phyloP scores from a whole-genome alignment of 2,329 filamentous ascomycete species.

The Lasiodiplodia citricola region DNA sequence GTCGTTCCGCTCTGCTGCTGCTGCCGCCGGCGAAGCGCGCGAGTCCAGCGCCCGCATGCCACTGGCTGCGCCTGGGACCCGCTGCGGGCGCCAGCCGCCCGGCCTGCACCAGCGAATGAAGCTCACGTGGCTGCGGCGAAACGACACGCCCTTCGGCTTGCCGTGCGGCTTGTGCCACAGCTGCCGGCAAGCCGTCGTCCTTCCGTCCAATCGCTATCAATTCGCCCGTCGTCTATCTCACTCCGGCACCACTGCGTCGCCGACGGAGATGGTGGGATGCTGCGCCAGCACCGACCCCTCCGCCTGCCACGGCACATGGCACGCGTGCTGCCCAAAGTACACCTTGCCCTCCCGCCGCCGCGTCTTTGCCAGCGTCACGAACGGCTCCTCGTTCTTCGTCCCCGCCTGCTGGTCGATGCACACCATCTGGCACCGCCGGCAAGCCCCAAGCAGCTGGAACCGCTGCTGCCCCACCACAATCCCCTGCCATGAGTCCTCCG shows the following conservation, averaged over 20 bases:
- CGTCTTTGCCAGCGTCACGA: slow-evolving; percentile 85
- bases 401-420: slow-evolving; percentile 88
- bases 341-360: slow-evolving; percentile 83
- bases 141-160: slow-evolving; percentile 7
- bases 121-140: slow-evolving; percentile 17
- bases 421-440: slow-evolving; percentile 93
- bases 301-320: slow-evolving; percentile 43
- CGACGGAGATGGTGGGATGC: slow-evolving; percentile 46
- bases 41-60: background rate
- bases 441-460: slow-evolving; percentile 79
- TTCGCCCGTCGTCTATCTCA: slow-evolving; percentile 12
- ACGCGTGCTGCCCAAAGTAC: slow-evolving; percentile 82
- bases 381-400: slow-evolving; percentile 76
- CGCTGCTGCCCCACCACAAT: slow-evolving; percentile 68
- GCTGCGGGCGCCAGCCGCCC: slow-evolving; percentile 9
- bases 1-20: background rate
- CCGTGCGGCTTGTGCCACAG: slow-evolving; percentile 9
- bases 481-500: slow-evolving; percentile 78
- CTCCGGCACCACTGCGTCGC: slow-evolving; percentile 36
- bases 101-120: slow-evolving; percentile 7
- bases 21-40: slow-evolving; percentile 9
- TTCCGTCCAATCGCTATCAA: slow-evolving; percentile 15
- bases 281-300: slow-evolving; percentile 35
- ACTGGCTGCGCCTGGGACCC: background rate
- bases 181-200: slow-evolving; percentile 4